These are phyloP conservation scores for Testicularia cyperi DNA, from an alignment of 1,284 basidiomycete genomes.

Conservation along the genomic window DNA sequence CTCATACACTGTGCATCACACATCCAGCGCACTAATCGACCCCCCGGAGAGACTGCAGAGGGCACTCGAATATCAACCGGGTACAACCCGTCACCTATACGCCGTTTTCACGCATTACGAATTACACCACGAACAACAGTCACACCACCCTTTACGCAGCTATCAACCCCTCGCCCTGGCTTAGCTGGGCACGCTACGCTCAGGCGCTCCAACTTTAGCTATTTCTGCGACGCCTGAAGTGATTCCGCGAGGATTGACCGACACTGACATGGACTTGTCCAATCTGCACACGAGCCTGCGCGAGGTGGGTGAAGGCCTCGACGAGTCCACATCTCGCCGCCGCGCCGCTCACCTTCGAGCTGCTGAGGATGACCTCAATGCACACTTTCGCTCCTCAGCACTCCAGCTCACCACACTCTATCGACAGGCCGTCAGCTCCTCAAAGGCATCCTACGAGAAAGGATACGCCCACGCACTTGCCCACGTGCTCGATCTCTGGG, in stretches of 20 bases:
- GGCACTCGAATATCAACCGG: too few relatives aligned
- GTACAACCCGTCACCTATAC: too few relatives aligned
- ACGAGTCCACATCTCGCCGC: conserved; percentile 14
- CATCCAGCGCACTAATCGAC: too few relatives aligned
- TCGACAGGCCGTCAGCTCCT: conserved; percentile 19
- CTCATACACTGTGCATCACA: too few relatives aligned
- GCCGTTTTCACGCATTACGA: too few relatives aligned
- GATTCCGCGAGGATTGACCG: neutral
- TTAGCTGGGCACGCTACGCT: too few relatives aligned
- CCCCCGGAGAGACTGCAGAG: too few relatives aligned
- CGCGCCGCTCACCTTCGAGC: conserved; percentile 13
- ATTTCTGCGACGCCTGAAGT: too few relatives aligned
- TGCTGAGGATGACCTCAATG: conserved; percentile 28
- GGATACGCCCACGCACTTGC: conserved; percentile 34
- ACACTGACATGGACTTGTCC: conserved; percentile 20
- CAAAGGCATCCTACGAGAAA: conserved; percentile 24
- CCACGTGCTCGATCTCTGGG: conserved; percentile 38
- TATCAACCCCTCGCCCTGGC: too few relatives aligned
- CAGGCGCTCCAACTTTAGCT: too few relatives aligned
- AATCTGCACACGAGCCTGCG: conserved; percentile 21
- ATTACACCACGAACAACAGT: too few relatives aligned
- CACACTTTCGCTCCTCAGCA: conserved; percentile 24
- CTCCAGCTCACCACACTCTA: conserved; percentile 33
- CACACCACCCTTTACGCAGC: too few relatives aligned
- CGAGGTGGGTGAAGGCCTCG: conserved; percentile 3